Conservation (phyloP, 1,284 basidiomycete genomes). For the Phlebopus sp. region DNA sequence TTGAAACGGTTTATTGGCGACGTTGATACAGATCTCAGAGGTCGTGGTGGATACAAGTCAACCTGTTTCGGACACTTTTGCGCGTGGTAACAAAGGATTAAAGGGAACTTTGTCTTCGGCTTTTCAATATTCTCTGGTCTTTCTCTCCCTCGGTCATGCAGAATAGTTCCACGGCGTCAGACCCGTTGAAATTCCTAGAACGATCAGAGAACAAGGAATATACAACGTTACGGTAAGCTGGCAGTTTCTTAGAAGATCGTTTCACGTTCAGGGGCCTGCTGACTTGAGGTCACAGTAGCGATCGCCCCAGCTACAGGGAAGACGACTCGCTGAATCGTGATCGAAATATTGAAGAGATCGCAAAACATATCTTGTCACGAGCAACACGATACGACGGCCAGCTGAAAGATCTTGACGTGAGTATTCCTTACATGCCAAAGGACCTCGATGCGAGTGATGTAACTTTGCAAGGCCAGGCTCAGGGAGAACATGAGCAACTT, state of each 20-base stretch:
- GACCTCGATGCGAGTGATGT: conserved; percentile 7
- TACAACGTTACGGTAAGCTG: conserved; percentile 15
- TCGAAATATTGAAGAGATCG: conserved; percentile 38
- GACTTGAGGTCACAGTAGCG: not conserved
- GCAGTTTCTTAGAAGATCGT: not conserved
- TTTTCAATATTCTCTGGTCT: not conserved
- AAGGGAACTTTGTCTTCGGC: conserved; percentile 1
- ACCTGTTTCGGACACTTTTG: conserved; percentile 1
- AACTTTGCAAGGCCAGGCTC: conserved; percentile 48
- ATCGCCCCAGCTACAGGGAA: conserved; percentile 4
- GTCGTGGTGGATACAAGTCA: not conserved
- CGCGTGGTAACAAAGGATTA: not conserved
- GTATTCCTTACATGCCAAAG: conserved; percentile 12
- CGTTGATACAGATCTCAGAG: not conserved
- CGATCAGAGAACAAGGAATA: conserved; percentile 3
- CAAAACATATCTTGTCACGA: conserved; percentile 49
- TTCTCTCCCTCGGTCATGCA: conserved; percentile 2
- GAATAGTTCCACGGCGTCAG: conserved; percentile 2
- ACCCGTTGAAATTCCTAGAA: not conserved
- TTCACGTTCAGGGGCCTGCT: conserved; percentile 12
- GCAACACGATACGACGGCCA: conserved; percentile 55
- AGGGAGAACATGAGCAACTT: conserved; percentile 69
- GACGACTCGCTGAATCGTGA: conserved; percentile 9
- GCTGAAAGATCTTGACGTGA: conserved; percentile 69
- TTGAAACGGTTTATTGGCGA: not conserved